phyloP scores from a whole-genome alignment of 805 yeast species.

The Kodamaea fukazawae region DNA sequence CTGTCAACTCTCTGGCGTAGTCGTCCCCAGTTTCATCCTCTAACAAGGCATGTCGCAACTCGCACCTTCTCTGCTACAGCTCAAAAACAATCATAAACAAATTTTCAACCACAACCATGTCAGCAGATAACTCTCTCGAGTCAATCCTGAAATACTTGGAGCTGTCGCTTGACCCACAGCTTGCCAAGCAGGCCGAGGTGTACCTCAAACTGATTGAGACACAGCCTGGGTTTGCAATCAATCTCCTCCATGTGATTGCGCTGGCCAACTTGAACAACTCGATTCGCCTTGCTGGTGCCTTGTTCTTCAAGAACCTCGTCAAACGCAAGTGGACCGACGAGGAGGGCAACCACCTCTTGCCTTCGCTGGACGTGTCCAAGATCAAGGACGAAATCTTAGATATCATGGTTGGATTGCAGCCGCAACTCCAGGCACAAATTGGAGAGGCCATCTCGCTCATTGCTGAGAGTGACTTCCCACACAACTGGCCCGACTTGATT shows the following conservation, averaged over 20 bases:
- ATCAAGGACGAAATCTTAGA: conserved; percentile 77
- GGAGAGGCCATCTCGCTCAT: conserved; percentile 92
- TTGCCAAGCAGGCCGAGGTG: conserved; percentile 66
- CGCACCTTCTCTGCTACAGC: too few relatives aligned
- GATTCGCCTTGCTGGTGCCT: conserved; percentile 80
- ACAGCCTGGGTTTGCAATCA: conserved; percentile 71
- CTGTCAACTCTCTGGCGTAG: too few relatives aligned
- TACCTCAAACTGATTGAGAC: conserved; percentile 61
- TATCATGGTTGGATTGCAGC: conserved; percentile 82
- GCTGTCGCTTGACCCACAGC: conserved; percentile 61
- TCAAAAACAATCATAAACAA: too few relatives aligned
- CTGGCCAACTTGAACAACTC: conserved; percentile 49
- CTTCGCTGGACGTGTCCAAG: conserved; percentile 56
- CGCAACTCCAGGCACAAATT: conserved; percentile 80
- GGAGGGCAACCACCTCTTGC: conserved; percentile 71
- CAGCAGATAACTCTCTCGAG: conserved; percentile 8
- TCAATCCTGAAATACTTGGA: conserved; percentile 53
- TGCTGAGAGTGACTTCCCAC: conserved; percentile 96
- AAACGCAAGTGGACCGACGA: conserved; percentile 88
- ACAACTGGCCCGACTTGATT: conserved; percentile 75
- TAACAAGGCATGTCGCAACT: too few relatives aligned
- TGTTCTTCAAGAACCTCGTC: conserved; percentile 85
- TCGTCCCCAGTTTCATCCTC: too few relatives aligned
- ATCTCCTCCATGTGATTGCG: conserved; percentile 75
- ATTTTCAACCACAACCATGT: conserved; percentile 4